phyloP scores from a whole-genome alignment of 257 asterid genomes.

The Solanum megistacrolobum region DNA sequence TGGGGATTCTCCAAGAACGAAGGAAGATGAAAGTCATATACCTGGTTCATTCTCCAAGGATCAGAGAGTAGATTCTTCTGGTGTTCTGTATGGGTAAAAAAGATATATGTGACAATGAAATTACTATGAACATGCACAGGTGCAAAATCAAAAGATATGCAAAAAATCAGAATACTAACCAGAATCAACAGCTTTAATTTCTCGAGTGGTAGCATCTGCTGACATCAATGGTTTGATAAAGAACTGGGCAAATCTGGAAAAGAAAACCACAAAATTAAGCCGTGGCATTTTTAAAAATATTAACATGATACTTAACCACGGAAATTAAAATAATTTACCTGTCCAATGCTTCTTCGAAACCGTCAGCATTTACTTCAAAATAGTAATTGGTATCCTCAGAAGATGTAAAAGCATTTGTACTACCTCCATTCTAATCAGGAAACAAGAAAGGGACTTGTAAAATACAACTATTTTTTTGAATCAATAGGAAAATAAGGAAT shows the following conservation, averaged over 20 bases:
- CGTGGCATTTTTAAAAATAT: background rate
- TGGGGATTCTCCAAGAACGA: background rate
- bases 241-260: slow-evolving; percentile 80
- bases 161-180: slow-evolving; percentile 32
- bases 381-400: slow-evolving; percentile 75
- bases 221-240: slow-evolving; percentile 95
- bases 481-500: background rate
- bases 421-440: slow-evolving; percentile 74
- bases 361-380: slow-evolving; percentile 85
- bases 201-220: slow-evolving; percentile 92
- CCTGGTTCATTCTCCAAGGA: slow-evolving; percentile 98
- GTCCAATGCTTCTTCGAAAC: slow-evolving; percentile 91
- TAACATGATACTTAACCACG: background rate
- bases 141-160: background rate
- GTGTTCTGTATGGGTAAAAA: slow-evolving; percentile 44
- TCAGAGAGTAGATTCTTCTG: slow-evolving; percentile 90
- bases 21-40: slow-evolving; percentile 7
- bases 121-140: slow-evolving; percentile 4
- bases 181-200: slow-evolving; percentile 94
- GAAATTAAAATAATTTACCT: slow-evolving; percentile 33
- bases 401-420: slow-evolving; percentile 91
- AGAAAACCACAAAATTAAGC: slow-evolving; percentile 3
- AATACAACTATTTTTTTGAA: background rate
- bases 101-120: slow-evolving; percentile 3
- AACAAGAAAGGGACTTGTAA: background rate